Evolutionary conservation across 192 early-diverging fungal species (phyloP).

Genomic region (Umbelopsis ramanniana): DNA sequence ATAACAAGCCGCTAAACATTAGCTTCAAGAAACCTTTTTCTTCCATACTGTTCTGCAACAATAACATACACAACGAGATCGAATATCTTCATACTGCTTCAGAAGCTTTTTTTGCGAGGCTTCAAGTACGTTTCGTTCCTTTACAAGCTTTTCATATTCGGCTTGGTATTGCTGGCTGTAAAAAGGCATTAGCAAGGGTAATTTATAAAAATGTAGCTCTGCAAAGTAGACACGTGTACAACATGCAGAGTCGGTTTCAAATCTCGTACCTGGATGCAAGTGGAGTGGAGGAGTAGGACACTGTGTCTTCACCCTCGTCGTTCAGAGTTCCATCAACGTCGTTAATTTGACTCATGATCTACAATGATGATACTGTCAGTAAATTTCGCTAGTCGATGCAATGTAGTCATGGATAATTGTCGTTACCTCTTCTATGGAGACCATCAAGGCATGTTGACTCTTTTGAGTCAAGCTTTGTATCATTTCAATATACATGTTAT

Average conservation of each 20-base stretch:
- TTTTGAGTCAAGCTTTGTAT: conserved; percentile 77
- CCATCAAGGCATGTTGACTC: conserved; percentile 87
- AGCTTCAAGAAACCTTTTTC: neutral
- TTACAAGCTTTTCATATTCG: conserved; percentile 51
- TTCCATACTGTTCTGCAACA: neutral
- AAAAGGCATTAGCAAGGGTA: conserved; percentile 27
- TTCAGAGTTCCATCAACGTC: neutral
- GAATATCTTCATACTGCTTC: conserved; percentile 55
- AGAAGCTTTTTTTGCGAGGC: conserved; percentile 49
- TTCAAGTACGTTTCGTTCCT: conserved; percentile 69
- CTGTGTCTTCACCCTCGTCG: conserved; percentile 3
- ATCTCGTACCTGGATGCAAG: conserved; percentile 20
- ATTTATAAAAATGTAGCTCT: neutral
- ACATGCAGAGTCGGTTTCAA: neutral
- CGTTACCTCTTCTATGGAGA: conserved; percentile 80
- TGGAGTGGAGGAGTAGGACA: conserved; percentile 22
- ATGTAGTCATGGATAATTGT: neutral
- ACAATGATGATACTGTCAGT: neutral
- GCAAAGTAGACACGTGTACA: neutral
- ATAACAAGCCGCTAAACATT: conserved; percentile 4
- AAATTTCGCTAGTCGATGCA: neutral
- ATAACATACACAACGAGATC: conserved; percentile 42
- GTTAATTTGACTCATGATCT: conserved; percentile 27
- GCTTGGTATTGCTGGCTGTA: neutral
- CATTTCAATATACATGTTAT: conserved; percentile 81